Conservation (phyloP, 164 flowering plant species). For the Warburgia ugandensis region DNA sequence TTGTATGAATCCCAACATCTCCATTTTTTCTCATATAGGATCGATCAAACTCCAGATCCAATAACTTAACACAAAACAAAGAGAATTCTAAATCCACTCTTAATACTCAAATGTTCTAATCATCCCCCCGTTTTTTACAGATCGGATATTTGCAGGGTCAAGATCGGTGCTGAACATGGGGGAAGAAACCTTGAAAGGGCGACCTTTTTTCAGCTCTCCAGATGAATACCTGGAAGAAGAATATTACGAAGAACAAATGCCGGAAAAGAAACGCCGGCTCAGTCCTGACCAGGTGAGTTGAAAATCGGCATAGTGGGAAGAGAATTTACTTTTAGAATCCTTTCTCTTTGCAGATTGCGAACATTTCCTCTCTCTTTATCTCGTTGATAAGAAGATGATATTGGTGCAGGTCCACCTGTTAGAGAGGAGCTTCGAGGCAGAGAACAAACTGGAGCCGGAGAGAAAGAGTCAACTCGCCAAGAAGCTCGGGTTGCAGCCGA, state of each 20-base stretch:
- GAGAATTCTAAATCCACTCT: background rate
- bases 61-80: background rate
- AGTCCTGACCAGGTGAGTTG: conserved; percentile 62
- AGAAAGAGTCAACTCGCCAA: conserved; percentile 74
- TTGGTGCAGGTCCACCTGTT: conserved; percentile 54
- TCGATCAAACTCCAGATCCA: background rate
- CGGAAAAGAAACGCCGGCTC: conserved; percentile 85
- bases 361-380: no score
- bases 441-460: conserved; percentile 93
- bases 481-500: conserved; percentile 78
- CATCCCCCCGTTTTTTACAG: background rate
- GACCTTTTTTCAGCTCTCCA: conserved; percentile 61
- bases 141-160: conserved; percentile 23
- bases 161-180: conserved; percentile 41
- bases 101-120: background rate
- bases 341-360: no score
- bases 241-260: conserved; percentile 66
- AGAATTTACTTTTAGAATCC: no score
- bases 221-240: conserved; percentile 58
- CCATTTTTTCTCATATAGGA: background rate
- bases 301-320: no score
- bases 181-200: conserved; percentile 40
- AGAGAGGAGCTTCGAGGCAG: conserved; percentile 81
- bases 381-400: no score
- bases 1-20: background rate